Percentiles rank a stretch among this genome's conserved stretches.
These are phyloP conservation scores for Podaxis rugospora DNA, from an alignment of 768 basidiomycete species.

Conservation along the genomic window DNA sequence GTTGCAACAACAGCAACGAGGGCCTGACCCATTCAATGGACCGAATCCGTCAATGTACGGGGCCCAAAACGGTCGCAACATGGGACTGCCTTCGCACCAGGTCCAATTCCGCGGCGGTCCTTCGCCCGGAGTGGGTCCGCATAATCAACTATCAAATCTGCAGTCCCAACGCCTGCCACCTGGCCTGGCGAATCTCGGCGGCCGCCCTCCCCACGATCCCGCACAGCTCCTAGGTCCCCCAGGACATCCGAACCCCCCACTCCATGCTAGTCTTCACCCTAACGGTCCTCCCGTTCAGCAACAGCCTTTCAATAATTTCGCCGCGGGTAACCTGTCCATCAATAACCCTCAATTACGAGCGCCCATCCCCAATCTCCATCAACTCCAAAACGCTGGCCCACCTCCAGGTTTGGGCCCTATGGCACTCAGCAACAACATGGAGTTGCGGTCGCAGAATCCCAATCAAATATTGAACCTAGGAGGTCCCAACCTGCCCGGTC, in stretches of 20 bases:
- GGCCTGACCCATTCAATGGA: slow-evolving; percentile 52
- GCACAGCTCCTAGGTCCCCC: slow-evolving; percentile 57
- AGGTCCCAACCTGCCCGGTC: slow-evolving; percentile 39
- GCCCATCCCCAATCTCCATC: slow-evolving; percentile 43
- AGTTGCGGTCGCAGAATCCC: slow-evolving; percentile 48
- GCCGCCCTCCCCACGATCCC: slow-evolving; percentile 76
- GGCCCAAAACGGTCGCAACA: slow-evolving; percentile 53
- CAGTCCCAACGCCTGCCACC: slow-evolving; percentile 68
- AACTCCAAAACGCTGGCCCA: slow-evolving; percentile 40
- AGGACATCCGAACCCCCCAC: slow-evolving; percentile 36
- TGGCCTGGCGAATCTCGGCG: slow-evolving; percentile 78
- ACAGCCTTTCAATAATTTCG: slow-evolving; percentile 53
- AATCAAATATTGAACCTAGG: slow-evolving; percentile 48
- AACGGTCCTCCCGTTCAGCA: slow-evolving; percentile 32
- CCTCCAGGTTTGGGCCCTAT: slow-evolving; percentile 45
- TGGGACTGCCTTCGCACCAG: slow-evolving; percentile 53
- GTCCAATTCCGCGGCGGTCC: slow-evolving; percentile 66
- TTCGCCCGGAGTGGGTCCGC: slow-evolving; percentile 52
- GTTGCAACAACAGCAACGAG: slow-evolving; percentile 44
- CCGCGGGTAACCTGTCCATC: slow-evolving; percentile 40
- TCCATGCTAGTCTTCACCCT: slow-evolving; percentile 43
- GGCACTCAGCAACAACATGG: slow-evolving; percentile 53
- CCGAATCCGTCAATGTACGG: slow-evolving; percentile 44
- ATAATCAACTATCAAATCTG: slow-evolving; percentile 38
- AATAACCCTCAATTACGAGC: slow-evolving; percentile 47